Evolutionary conservation across 371 early-diverging fungal genomes (phyloP).

Genomic region (Rhizopus arrhizus): DNA sequence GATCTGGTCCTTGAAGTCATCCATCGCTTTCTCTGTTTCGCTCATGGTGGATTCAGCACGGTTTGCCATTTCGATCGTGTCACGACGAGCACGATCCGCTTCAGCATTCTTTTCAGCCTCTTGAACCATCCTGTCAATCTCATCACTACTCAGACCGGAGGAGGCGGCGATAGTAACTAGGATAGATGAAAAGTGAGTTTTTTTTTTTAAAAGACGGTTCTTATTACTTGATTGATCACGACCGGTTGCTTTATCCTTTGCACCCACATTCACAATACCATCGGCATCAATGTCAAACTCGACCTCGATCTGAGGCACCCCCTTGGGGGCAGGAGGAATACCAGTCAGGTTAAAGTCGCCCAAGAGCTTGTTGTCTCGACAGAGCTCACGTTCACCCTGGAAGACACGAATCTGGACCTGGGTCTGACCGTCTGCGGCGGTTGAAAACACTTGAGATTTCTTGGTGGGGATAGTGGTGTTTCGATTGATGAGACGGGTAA

Average conservation of each 20-base stretch:
- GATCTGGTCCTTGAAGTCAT: constrained; percentile 88
- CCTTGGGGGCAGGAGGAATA: constrained; percentile 80
- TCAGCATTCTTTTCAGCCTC: constrained; percentile 86
- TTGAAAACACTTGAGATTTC: constrained; percentile 96
- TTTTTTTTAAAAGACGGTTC: too few species aligned
- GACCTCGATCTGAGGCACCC: constrained; percentile 85
- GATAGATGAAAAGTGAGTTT: too few species aligned
- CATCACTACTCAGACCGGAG: constrained; percentile 85
- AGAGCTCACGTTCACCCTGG: constrained; percentile 96
- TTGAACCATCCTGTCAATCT: constrained; percentile 89
- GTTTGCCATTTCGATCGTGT: constrained; percentile 86
- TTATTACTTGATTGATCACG: constrained; percentile 71
- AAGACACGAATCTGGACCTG: constrained; percentile 94
- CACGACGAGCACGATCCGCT: constrained; percentile 82
- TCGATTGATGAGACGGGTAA: constrained; percentile 90
- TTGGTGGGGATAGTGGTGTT: constrained; percentile 98
- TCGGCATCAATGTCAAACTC: constrained; percentile 97
- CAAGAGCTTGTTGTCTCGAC: constrained; percentile 92
- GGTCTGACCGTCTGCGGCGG: constrained; percentile 96
- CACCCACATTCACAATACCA: constrained; percentile 94
- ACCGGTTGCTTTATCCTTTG: constrained; percentile 91
- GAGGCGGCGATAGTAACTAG: constrained; percentile 86
- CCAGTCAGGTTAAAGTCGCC: constrained; percentile 91
- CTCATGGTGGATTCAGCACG: constrained; percentile 82
- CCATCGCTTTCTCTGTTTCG: constrained; percentile 88